Percentiles rank a stretch among this genome's conserved stretches.
Conservation (phyloP, 2,329 filamentous ascomycete genomes). For the Fusarium proliferatum region DNA sequence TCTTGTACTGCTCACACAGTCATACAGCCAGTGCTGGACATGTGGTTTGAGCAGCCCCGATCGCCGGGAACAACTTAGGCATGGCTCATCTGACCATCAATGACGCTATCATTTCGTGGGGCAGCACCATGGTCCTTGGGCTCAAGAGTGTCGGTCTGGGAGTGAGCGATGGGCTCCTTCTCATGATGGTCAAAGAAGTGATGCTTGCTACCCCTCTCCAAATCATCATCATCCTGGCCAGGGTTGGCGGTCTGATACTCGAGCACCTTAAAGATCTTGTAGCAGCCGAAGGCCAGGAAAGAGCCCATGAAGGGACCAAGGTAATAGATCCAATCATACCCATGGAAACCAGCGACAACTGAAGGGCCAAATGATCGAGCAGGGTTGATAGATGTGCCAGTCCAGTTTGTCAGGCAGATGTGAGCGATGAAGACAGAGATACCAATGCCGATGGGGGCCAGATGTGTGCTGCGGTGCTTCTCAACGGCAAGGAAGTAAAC, state of each 20-base stretch:
- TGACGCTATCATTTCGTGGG: constrained; percentile 38
- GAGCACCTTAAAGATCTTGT: constrained; percentile 61
- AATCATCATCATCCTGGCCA: constrained; percentile 57
- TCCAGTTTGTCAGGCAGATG: constrained; percentile 58
- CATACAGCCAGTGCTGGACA: constrained; percentile 7
- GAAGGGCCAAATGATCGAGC: constrained; percentile 63
- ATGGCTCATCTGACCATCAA: constrained; percentile 33
- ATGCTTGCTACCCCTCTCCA: constrained; percentile 36
- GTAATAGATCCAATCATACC: constrained; percentile 67
- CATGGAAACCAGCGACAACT: constrained; percentile 55
- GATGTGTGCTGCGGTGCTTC: constrained; percentile 77
- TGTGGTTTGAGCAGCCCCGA: not conserved
- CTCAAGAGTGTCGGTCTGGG: constrained; percentile 34
- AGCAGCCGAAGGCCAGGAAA: constrained; percentile 61
- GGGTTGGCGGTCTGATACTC: constrained; percentile 64
- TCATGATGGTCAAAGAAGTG: constrained; percentile 10
- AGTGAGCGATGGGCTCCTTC: constrained; percentile 17
- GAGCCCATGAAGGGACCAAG: constrained; percentile 63
- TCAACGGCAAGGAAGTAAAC: constrained; percentile 78
- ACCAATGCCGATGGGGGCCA: constrained; percentile 79
- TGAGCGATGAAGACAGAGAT: constrained; percentile 73
- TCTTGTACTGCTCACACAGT: constrained; percentile 8
- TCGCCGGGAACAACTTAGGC: not conserved
- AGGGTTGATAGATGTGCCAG: constrained; percentile 62
- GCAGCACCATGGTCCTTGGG: constrained; percentile 21